Evolutionary conservation across 768 basidiomycete species (phyloP), one percentile per base, ranked within the genome.

Genomic region (Boletales sp.): DNA sequence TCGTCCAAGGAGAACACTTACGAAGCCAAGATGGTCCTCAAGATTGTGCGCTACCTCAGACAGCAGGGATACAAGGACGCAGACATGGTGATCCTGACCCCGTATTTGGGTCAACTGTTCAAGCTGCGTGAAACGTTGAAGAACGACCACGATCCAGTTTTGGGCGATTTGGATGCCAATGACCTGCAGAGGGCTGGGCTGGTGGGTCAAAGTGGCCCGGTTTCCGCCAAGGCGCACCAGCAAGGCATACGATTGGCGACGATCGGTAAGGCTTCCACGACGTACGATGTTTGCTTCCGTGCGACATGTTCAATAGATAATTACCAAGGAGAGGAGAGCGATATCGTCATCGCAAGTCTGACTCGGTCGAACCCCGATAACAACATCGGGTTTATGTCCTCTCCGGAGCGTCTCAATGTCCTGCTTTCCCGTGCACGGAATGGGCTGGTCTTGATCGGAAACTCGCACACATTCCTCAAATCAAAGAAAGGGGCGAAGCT

Each of bases 241-340:
- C 38, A 43, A 17, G 59, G 62, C 11, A 61, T 88, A 43, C 78
- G 83, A 13, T 64, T 88, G 4, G 80, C 84, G 1, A 87, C 86
- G 0, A 86, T 87, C 8, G 86, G 86, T 84, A 55, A 31, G 71
- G 43, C 40, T 35, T 32, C 24, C 15, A 11, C 8, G 27, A 7
- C n/a, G 8, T 15, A 21, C 40, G 3, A 14, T 1, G 6, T 21
- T 9, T 6, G 8, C 32, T n/a, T 21, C 30, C 9, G 15, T 46
- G 4, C 40, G 27, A 55, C 45, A 17, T 10, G 17, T 14, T 27
- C 5, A 24, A 13, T 47, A 87, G 86, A 88, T 53, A 88, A 88
- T 56, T 88, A 86, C 53, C 86, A 88, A 57, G 86, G 86, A 10
- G 86, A 88, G 57, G 86, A 87, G 61, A 81, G 82, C 36, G 74